Conservation (phyloP, 1,139 yeast species). For the Wickerhamomyces sp. region DNA sequence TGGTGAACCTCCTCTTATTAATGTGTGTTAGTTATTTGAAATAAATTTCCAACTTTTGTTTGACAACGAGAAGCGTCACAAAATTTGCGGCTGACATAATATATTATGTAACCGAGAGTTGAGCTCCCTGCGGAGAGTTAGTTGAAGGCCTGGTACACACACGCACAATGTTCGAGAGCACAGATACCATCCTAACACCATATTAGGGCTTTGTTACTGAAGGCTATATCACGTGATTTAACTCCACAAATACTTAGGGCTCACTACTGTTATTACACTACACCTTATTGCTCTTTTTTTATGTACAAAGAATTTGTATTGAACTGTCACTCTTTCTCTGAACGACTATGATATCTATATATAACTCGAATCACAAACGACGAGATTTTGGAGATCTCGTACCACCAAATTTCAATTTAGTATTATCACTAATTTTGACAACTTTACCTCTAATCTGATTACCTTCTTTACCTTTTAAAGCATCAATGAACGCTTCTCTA, state of each 20-base stretch:
- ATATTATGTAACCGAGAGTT: neutral
- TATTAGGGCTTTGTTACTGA: neutral
- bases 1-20: neutral
- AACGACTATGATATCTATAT: neutral
- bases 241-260: neutral
- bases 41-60: constrained; percentile 1
- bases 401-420: constrained; percentile 90
- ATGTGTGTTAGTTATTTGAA: neutral
- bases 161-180: neutral
- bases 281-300: neutral
- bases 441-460: constrained; percentile 56
- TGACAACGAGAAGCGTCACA: neutral
- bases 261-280: neutral
- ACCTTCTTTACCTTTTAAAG: constrained; percentile 89
- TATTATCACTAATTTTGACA: constrained; percentile 67
- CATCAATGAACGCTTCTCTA: constrained; percentile 79
- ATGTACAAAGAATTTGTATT: neutral
- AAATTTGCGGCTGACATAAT: neutral
- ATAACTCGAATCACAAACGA: constrained; percentile 46
- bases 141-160: neutral
- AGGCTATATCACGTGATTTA: constrained; percentile 3
- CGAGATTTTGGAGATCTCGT: constrained; percentile 78
- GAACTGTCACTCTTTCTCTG: too few relatives aligned
- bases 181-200: constrained; percentile 1
- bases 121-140: too few relatives aligned